Evolutionary conservation across 1,284 basidiomycete genomes (phyloP).

Genomic region (Pholiota adiposa): DNA sequence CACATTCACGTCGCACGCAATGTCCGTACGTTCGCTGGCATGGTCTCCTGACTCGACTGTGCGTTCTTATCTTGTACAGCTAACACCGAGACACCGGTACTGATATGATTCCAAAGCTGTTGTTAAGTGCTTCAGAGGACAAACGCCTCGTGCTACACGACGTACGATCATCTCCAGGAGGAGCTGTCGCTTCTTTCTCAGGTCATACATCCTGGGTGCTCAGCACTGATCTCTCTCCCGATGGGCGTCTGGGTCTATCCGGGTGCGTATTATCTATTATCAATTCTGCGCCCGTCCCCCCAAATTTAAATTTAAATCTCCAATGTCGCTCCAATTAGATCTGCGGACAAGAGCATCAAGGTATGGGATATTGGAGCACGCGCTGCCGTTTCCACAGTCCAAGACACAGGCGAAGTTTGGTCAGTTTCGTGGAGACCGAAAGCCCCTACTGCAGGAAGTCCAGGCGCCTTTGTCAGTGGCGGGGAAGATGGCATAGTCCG

Average conservation of each 20-base stretch:
- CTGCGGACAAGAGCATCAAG: slow-evolving; percentile 84
- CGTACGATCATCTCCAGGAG: slow-evolving; percentile 71
- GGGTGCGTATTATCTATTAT: slow-evolving; percentile 57
- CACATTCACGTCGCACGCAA: slow-evolving; percentile 84
- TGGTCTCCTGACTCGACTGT: slow-evolving; percentile 80
- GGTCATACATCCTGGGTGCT: slow-evolving; percentile 91
- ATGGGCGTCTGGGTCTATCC: slow-evolving; percentile 75
- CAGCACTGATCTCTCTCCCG: slow-evolving; percentile 77
- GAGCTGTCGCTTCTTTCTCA: slow-evolving; percentile 79
- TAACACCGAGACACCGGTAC: slow-evolving; percentile 7
- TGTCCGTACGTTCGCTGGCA: slow-evolving; percentile 79
- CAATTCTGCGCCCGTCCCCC: not conserved
- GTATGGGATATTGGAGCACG: slow-evolving; percentile 87
- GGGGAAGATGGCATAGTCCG: slow-evolving; percentile 80
- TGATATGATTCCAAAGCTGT: slow-evolving; percentile 50
- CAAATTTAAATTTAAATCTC: not conserved
- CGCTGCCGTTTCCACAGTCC: slow-evolving; percentile 75
- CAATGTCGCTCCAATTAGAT: slow-evolving; percentile 45
- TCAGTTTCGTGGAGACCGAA: slow-evolving; percentile 81
- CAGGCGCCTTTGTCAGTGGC: slow-evolving; percentile 77
- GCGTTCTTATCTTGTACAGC: slow-evolving; percentile 22
- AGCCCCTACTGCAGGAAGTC: slow-evolving; percentile 52
- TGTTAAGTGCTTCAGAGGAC: slow-evolving; percentile 87
- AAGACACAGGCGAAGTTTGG: slow-evolving; percentile 86
- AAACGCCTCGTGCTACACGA: slow-evolving; percentile 87